Percentiles rank a stretch among this genome's conserved stretches.
Evolutionary conservation across 352 stramenopile genomes (phyloP).

Genomic region (Blastocystis sp.): DNA sequence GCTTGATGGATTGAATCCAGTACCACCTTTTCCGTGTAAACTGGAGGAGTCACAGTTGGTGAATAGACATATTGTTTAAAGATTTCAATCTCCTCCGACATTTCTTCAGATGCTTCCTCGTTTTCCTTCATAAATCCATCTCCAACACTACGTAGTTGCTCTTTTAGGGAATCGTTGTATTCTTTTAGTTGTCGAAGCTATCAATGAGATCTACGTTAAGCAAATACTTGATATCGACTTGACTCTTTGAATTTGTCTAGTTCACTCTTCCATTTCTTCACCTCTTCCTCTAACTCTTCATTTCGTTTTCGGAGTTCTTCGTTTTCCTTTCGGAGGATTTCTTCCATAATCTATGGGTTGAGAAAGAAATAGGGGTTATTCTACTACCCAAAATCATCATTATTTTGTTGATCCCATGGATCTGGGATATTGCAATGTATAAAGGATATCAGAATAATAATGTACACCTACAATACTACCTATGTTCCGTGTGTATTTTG

Average conservation of each 20-base stretch:
- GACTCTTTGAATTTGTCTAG: conserved; percentile 54
- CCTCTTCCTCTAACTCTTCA: conserved; percentile 8
- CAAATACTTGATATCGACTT: conserved; percentile 1
- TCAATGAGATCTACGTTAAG: not conserved
- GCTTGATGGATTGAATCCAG: not conserved
- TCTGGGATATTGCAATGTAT: not conserved
- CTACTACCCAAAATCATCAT: not conserved
- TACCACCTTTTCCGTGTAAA: not conserved
- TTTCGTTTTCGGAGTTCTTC: not conserved
- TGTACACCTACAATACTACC: conserved; percentile 17
- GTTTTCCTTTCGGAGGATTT: conserved; percentile 14
- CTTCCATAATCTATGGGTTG: not conserved
- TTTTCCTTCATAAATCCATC: not conserved
- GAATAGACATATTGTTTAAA: conserved; percentile 29
- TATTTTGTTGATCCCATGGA: not conserved
- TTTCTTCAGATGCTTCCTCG: not conserved
- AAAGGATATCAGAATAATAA: not conserved
- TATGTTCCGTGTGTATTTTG: conserved; percentile 58
- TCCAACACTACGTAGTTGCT: not conserved
- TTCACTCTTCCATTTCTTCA: not conserved
- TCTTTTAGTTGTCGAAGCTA: conserved; percentile 54
- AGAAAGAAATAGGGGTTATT: not conserved
- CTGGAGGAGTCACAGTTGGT: not conserved
- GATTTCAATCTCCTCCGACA: not conserved
- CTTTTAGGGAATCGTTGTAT: conserved; percentile 59